Evolutionary conservation across 306 rosid genomes (phyloP), one percentile per base, ranked within the genome.

Genomic region (Gillenia trifoliata): DNA sequence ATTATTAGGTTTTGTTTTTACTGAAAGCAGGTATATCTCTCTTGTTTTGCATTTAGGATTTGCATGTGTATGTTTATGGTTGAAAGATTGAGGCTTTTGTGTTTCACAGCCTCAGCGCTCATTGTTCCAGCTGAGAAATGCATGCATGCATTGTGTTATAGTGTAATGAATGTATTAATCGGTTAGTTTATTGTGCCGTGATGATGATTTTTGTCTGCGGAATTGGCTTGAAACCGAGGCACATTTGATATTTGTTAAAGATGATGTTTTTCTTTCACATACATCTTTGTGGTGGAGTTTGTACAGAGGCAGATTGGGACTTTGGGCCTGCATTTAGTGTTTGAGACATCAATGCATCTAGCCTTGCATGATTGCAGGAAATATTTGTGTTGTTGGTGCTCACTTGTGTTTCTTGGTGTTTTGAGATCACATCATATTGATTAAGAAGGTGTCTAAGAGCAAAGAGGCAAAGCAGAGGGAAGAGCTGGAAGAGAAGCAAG

Each of bases 401-500:
- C 69, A 77, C 69, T 47, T 79, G 75, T 71, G 63, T 77, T 76
- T 40, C 72, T 22, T 36, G 70, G 30, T 70, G 73, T 69, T 76
- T 78, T 70, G 34, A 50, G 72, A n/a, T 71, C 17, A 74, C 73
- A 10, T 68, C 52, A 28, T 73, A 36, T 67, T 82, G 22, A 19
- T 50, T 50, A 89, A n/a, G 68, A 81, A 88, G 96, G 88, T 45
- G 77, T 79, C 59, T 59, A 81, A 74, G 82, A 87, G 9, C 43
- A 41, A 45, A 19, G 1, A 41, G 47, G 47, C 15, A 41, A 41
- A 11, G 1, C 47, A 3, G 5, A 41, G 47, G 47, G 47, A 41
- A 41, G 47, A 3, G 47, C 11, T 41, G 47, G 16, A 12, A 41
- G 47, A 41, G 12, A 41, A 41, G 47, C 47, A 41, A 41, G 47